These are phyloP conservation scores for Pyrenochaeta sp. DNA, from an alignment of 2,329 filamentous ascomycete genomes.

Conservation along the genomic window DNA sequence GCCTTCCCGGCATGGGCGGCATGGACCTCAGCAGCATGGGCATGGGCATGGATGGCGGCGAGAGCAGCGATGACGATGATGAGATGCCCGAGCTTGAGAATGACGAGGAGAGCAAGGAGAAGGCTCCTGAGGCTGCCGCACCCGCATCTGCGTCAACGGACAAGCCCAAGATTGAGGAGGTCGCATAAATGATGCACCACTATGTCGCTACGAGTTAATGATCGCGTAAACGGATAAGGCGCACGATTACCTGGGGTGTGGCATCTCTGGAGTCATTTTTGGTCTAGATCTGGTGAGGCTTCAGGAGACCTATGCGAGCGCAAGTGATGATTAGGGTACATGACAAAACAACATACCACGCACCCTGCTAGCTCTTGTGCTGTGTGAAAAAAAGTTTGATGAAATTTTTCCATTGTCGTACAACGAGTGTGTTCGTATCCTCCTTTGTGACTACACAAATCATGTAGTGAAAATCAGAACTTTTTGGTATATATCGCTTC, in stretches of 20 bases:
- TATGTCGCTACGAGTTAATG: constrained; percentile 19
- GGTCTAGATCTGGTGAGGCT: not conserved
- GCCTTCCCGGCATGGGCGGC: constrained; percentile 49
- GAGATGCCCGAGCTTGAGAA: constrained; percentile 78
- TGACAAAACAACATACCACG: not conserved
- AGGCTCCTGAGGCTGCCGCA: constrained; percentile 30
- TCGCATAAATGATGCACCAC: constrained; percentile 37
- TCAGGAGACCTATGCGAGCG: not conserved
- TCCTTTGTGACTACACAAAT: too few species aligned
- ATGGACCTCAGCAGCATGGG: constrained; percentile 44
- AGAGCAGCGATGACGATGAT: constrained; percentile 65
- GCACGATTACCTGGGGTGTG: constrained; percentile 13
- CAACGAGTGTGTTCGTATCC: too few species aligned
- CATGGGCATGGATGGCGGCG: constrained; percentile 46
- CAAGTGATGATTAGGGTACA: not conserved
- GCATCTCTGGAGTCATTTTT: constrained; percentile 9
- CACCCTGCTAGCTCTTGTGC: too few species aligned
- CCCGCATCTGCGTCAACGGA: constrained; percentile 28
- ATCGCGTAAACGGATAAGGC: constrained; percentile 8
- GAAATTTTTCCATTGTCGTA: too few species aligned
- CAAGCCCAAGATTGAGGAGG: constrained; percentile 59
- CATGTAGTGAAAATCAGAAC: not conserved
- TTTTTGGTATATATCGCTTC: constrained; percentile 2
- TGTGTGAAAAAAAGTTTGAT: too few species aligned
- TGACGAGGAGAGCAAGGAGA: constrained; percentile 38